A percentile compares a stretch with the other conserved stretches of the same genome.
These are phyloP conservation scores for Trametes meyenii DNA, from an alignment of 768 basidiomycete species.

Conservation along the genomic window DNA sequence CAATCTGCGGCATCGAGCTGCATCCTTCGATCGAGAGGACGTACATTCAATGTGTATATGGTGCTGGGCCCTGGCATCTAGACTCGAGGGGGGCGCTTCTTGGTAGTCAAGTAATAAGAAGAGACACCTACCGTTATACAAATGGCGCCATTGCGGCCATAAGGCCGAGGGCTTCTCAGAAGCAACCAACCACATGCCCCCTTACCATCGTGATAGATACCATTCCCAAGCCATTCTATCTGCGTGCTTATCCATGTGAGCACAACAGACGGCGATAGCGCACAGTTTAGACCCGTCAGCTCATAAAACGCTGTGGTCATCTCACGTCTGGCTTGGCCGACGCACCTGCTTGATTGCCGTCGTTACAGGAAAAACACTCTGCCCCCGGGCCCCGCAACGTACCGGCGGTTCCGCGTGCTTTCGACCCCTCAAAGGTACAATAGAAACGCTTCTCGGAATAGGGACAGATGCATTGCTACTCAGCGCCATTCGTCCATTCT, in stretches of 20 bases:
- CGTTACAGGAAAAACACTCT: background rate
- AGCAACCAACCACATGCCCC: slow-evolving; percentile 16
- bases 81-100: too few relatives aligned
- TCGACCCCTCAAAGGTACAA: background rate
- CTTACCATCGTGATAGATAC: background rate
- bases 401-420: background rate
- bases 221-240: slow-evolving; percentile 12
- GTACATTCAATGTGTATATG: too few relatives aligned
- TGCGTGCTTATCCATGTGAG: background rate
- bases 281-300: background rate
- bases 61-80: too few relatives aligned
- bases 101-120: too few relatives aligned
- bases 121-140: too few relatives aligned
- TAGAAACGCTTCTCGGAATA: too few relatives aligned
- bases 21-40: too few relatives aligned
- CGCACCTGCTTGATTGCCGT: background rate
- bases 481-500: slow-evolving; percentile 1
- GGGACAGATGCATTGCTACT: too few relatives aligned
- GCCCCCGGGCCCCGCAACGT: background rate
- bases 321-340: background rate
- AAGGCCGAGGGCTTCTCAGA: background rate
- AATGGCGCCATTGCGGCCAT: slow-evolving; percentile 1
- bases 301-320: background rate
- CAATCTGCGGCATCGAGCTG: too few relatives aligned
- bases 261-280: background rate